phyloP scores from a whole-genome alignment of 2,329 filamentous ascomycete species.

The Didymella pinodella region DNA sequence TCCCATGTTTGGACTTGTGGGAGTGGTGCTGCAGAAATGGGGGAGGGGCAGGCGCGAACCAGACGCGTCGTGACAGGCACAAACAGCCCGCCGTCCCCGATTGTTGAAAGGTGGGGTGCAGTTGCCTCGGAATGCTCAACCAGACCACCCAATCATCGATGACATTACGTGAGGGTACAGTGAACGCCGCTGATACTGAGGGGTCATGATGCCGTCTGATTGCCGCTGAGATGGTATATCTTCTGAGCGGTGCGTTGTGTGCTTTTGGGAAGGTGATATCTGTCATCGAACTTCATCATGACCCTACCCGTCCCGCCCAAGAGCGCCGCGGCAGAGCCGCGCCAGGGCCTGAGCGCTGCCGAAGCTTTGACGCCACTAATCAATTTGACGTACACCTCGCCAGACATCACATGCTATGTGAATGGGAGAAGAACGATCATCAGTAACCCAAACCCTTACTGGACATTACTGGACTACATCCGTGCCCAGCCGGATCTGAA shows the following conservation, averaged over 20 bases:
- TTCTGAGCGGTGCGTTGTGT: background rate
- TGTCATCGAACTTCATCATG: slow-evolving; percentile 30
- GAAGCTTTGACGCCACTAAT: slow-evolving; percentile 70
- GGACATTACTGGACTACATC: slow-evolving; percentile 90
- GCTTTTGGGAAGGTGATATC: slow-evolving; percentile 1
- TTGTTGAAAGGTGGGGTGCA: slow-evolving; percentile 13
- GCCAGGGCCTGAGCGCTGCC: slow-evolving; percentile 36
- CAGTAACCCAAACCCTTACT: slow-evolving; percentile 86
- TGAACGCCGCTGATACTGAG: slow-evolving; percentile 28
- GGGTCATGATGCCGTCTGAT: slow-evolving; percentile 15
- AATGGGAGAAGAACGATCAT: slow-evolving; percentile 87
- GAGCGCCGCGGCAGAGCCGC: slow-evolving; percentile 39
- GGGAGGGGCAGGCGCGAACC: slow-evolving; percentile 28
- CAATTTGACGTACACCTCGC: slow-evolving; percentile 79
- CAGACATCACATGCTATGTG: slow-evolving; percentile 78
- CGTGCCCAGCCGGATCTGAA: slow-evolving; percentile 83
- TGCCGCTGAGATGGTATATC: slow-evolving; percentile 11
- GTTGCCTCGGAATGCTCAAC: slow-evolving; percentile 3
- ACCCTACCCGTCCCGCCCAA: slow-evolving; percentile 41
- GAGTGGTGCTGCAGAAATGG: slow-evolving; percentile 43
- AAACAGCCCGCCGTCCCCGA: slow-evolving; percentile 14
- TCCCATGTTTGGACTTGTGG: slow-evolving; percentile 30
- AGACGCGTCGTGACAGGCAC: slow-evolving; percentile 12
- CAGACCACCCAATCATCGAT: slow-evolving; percentile 32
- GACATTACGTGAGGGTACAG: slow-evolving; percentile 31